Evolutionary conservation across 2,329 filamentous ascomycete genomes (phyloP), one percentile per base, ranked within the genome.

Genomic region (Tolypocladium cylindrosporum): DNA sequence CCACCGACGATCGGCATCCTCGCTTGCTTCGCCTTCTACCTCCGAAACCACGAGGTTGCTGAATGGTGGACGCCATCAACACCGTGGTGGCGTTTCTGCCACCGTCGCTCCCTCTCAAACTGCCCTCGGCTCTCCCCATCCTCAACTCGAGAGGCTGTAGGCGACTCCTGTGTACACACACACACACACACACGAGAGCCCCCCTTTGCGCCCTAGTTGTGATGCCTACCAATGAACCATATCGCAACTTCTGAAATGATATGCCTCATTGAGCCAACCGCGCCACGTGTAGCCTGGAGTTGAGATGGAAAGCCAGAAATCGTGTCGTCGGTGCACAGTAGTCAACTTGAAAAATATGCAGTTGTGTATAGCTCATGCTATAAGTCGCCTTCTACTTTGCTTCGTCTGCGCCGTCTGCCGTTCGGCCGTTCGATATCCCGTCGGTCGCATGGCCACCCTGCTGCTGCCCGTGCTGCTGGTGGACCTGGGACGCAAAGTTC

Each of bases 401-500:
- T 66, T 79, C 77, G 48, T 79, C 76, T 9, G 71, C 68, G 57
- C 68, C 71, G 24, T 80, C 77, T 21, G 71, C 65, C 43, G 69
- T 61, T 53, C 68, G 69, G 37, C 61, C 60, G 39, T 67, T 69
- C 53, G 70, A 65, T 63, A 67, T 60, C 67, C 71, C 67, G 13
- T 72, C 71, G 43, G 68, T 66, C 4, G 67, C 63, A 60, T 74
- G 72, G 55, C 66, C 69, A 55, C 65, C 61, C 59, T 75, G 72
- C 13, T 75, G 72, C 13, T 71, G 71, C 54, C 65, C 67, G 61
- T 75, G 75, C 55, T 78, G 75, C 42, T 75, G 69, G 56, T 75
- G 70, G 57, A 67, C 71, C 58, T 79, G 78, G 37, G 69, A 72
- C 55, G 75, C 74, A 60, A 77, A 79, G 61, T 75, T 78, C 69